Conservation (phyloP, 805 yeast genomes). For the Ogataea chonburiensis region DNA sequence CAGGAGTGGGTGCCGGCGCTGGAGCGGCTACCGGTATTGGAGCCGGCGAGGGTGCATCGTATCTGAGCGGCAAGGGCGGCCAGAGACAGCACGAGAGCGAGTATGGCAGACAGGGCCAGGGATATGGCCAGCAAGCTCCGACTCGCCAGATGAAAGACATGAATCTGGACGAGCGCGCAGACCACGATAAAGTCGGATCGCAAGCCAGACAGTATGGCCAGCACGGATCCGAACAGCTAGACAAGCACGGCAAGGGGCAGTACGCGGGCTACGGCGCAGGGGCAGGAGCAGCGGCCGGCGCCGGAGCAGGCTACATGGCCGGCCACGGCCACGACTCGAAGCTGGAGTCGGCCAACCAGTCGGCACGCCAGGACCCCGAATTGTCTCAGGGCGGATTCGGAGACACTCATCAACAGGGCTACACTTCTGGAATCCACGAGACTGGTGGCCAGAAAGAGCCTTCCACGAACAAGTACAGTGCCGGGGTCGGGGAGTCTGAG, state of each 20-base stretch:
- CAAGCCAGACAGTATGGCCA: conserved; percentile 7
- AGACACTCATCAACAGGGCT: conserved; percentile 5
- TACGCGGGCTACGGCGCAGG: conserved; percentile 13
- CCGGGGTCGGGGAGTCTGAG: conserved; percentile 6
- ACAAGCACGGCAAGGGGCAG: conserved; percentile 10
- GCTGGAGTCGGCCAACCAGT: conserved; percentile 1
- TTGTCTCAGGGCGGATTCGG: conserved; percentile 7
- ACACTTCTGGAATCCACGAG: conserved; percentile 10
- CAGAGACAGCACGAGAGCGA: neutral
- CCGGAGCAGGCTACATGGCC: conserved; percentile 11
- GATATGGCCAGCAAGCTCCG: too few relatives aligned
- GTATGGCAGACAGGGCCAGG: neutral
- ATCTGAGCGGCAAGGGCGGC: neutral
- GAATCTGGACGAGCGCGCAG: conserved; percentile 1
- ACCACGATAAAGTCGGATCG: too few relatives aligned
- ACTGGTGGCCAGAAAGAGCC: neutral
- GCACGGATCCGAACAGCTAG: conserved; percentile 11
- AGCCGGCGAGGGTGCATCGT: too few relatives aligned
- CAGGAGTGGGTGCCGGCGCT: conserved; percentile 14
- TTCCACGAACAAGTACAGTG: conserved; percentile 10
- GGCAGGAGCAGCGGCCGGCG: conserved; percentile 15
- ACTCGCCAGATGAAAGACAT: neutral
- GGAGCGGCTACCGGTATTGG: conserved; percentile 22
- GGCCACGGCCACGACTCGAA: conserved; percentile 1
- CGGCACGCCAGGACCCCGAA: conserved; percentile 6